Conservation (phyloP, 768 basidiomycete species). For the Kwoniella heveanensis region DNA sequence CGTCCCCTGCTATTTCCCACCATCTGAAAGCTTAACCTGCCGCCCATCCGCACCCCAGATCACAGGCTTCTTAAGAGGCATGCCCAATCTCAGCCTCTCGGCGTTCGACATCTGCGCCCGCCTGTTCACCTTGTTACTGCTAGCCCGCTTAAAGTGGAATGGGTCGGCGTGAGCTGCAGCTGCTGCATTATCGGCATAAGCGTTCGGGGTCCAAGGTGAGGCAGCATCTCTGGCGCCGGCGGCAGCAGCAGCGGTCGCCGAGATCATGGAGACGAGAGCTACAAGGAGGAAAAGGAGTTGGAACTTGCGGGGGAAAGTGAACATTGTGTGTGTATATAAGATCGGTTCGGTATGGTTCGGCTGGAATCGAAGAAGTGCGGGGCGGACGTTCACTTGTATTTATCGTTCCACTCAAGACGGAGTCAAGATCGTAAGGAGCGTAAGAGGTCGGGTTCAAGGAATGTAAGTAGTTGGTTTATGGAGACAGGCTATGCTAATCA, state of each 20-base stretch:
- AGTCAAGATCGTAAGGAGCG: background rate
- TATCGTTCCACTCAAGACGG: too few relatives aligned
- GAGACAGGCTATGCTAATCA: background rate
- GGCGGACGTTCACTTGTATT: too few relatives aligned
- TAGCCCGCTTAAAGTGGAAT: too few relatives aligned
- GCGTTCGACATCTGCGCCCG: conserved; percentile 2
- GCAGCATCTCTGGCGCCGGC: too few relatives aligned
- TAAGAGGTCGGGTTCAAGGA: background rate
- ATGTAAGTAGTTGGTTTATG: background rate
- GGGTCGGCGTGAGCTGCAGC: too few relatives aligned
- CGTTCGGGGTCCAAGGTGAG: too few relatives aligned
- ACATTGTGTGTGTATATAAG: background rate
- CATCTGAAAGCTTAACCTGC: background rate
- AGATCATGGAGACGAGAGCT: background rate
- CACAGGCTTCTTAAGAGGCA: conserved; percentile 1
- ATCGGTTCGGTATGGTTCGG: background rate
- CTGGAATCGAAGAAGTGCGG: background rate
- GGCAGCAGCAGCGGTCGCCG: background rate
- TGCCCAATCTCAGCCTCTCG: conserved; percentile 4
- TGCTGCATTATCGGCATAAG: too few relatives aligned
- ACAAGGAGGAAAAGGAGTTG: conserved; percentile 4
- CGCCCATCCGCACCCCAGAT: background rate
- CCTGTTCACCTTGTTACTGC: background rate
- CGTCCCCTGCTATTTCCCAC: too few relatives aligned
- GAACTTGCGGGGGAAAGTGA: conserved; percentile 4